Evolutionary conservation across 768 basidiomycete species (phyloP).

Genomic region (Dacryopinax spathularia): DNA sequence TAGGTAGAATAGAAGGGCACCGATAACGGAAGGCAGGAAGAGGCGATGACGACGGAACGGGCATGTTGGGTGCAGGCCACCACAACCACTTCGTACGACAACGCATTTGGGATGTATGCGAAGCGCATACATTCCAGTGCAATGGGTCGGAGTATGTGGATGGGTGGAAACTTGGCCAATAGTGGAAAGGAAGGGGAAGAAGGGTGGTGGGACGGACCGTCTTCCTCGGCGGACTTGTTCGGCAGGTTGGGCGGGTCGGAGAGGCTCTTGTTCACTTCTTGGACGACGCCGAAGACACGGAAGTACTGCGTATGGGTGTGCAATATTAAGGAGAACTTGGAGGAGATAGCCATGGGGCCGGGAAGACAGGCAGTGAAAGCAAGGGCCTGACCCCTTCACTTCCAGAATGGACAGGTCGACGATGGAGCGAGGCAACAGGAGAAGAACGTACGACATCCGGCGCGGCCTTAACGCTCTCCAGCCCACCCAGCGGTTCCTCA

Average conservation of each 20-base stretch:
- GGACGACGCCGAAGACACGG: constrained; percentile 73
- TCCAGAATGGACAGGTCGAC: too few relatives aligned
- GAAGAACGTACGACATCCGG: constrained; percentile 61
- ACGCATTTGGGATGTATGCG: too few relatives aligned
- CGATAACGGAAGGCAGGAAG: too few relatives aligned
- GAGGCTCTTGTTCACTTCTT: constrained; percentile 63
- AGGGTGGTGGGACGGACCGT: constrained; percentile 50
- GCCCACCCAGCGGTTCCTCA: constrained; percentile 72
- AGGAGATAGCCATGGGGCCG: neutral
- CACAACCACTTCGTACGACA: too few relatives aligned
- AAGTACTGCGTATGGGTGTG: constrained; percentile 47
- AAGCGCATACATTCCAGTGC: too few relatives aligned
- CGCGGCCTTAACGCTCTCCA: constrained; percentile 93
- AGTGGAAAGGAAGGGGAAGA: too few relatives aligned
- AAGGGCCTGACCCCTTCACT: too few relatives aligned
- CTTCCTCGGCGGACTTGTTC: constrained; percentile 73
- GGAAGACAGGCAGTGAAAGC: neutral
- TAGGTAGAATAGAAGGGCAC: too few relatives aligned
- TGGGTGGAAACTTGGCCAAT: neutral
- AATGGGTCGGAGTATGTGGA: too few relatives aligned
- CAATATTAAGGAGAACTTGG: constrained; percentile 12
- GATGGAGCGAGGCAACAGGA: too few relatives aligned
- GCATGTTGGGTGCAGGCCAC: too few relatives aligned
- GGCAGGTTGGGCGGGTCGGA: constrained; percentile 56
- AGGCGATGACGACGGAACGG: too few relatives aligned